Evolutionary conservation across 768 basidiomycete species (phyloP).

Genomic region (Naganishia randhawae): DNA sequence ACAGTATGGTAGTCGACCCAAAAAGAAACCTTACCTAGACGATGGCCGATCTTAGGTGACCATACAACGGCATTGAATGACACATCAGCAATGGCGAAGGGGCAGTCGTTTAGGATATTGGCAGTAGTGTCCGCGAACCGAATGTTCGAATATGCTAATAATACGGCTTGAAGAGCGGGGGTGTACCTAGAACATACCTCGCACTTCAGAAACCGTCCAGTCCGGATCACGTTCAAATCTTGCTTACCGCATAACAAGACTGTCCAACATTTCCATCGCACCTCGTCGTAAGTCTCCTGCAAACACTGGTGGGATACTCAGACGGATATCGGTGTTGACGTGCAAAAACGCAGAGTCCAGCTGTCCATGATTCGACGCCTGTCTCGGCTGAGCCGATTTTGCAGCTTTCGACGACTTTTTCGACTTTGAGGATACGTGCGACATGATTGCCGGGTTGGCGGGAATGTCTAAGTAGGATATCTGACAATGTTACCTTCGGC

Average conservation of each 20-base stretch:
- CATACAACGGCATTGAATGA: constrained; percentile 81
- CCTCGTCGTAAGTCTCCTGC: constrained; percentile 68
- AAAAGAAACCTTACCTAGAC: constrained; percentile 60
- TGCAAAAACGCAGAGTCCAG: constrained; percentile 57
- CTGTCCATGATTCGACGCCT: neutral
- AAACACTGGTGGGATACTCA: constrained; percentile 79
- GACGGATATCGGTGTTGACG: constrained; percentile 54
- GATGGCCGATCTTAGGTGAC: constrained; percentile 78
- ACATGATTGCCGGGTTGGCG: neutral
- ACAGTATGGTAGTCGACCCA: neutral
- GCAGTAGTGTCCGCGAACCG: constrained; percentile 64
- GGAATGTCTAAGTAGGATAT: neutral
- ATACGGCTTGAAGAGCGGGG: constrained; percentile 77
- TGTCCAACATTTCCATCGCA: constrained; percentile 83
- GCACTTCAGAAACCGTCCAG: neutral
- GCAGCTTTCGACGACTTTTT: neutral
- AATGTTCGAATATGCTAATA: constrained; percentile 78
- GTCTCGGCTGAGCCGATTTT: neutral
- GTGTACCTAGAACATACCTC: constrained; percentile 66
- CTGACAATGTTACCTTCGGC: neutral
- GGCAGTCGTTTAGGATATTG: constrained; percentile 73
- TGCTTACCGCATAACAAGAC: constrained; percentile 87
- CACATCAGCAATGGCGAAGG: constrained; percentile 71
- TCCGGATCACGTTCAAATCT: neutral
- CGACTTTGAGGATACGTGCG: neutral